phyloP scores from a whole-genome alignment of 768 basidiomycete genomes.

The Pleurotus tuber-regium region DNA sequence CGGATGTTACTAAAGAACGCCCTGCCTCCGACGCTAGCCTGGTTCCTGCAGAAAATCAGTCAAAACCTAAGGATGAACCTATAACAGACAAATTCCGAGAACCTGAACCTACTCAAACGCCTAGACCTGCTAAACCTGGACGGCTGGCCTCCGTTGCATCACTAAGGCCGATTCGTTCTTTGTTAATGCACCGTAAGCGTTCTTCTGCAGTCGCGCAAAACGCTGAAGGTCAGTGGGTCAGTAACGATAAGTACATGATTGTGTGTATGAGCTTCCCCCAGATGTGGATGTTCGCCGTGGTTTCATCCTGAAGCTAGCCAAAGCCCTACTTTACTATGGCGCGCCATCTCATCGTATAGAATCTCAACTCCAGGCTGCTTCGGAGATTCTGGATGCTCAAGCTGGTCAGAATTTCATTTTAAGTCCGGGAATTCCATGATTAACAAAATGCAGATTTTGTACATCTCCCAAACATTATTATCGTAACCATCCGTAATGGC shows the following conservation, averaged over 20 bases:
- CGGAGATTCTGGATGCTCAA: conserved; percentile 72
- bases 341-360: conserved; percentile 95
- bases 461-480: conserved; percentile 74
- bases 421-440: neutral
- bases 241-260: too few relatives aligned
- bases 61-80: neutral
- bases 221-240: conserved; percentile 40
- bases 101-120: neutral
- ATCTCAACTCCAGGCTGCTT: conserved; percentile 79
- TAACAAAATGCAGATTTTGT: conserved; percentile 59
- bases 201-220: conserved; percentile 39
- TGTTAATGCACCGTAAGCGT: conserved; percentile 30
- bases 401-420: conserved; percentile 45
- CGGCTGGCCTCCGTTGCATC: conserved; percentile 6
- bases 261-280: too few relatives aligned
- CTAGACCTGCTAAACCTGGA: neutral
- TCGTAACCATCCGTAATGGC: conserved; percentile 79
- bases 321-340: conserved; percentile 87
- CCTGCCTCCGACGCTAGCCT: neutral
- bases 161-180: conserved; percentile 20
- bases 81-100: neutral
- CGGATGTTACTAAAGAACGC: neutral
- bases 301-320: conserved; percentile 84
- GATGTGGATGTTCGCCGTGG: conserved; percentile 51
- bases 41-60: neutral